Evolutionary conservation across 805 yeast species (phyloP), one percentile per base, ranked within the genome.

Genomic region (Cyberlindnera mississippiensis): DNA sequence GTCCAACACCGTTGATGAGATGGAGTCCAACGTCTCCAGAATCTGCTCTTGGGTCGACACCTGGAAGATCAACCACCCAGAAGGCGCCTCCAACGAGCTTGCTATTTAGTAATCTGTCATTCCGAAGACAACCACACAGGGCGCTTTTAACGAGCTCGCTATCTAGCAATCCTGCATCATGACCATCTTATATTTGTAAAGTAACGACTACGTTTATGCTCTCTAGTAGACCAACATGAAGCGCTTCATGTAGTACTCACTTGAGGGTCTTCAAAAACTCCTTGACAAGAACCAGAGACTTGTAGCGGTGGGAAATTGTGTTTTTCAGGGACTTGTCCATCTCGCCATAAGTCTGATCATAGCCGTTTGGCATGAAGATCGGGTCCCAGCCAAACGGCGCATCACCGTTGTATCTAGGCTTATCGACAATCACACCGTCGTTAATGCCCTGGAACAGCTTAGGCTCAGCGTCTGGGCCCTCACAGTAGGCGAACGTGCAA

Each of bases 311-410:
- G 50, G 95, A 83, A 48, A 93, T 85, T 16, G 72, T 60, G 64
- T 93, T 90, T 69, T 95, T 93, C 24, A 73, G 69, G 2, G 62
- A 57, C 59, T 85, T 85, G 39, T 75, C 80, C 90, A 93, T 78
- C 63, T 93, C 97, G 10, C 97, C 98, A 59, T 88, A 90, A 0
- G 93, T 85, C 57, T 81, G 68, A 16, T 73, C 66, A 54, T 63
- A 80, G 3, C 96, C 96, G 20, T 69, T 67, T 2, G 99, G 99
- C 65, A 82, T 73, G 62, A 93, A 93, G 38, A 86, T 68, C 7
- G 96, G 80, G 65, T 93, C 97, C 95, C 96, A 93, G 2, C 99
- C 99, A 61, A 93, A 93, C 45, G 75, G 73, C 12, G 79, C 75
- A 6, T 86, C 86, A 2, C 97, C 97, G 45, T 95, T 68, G 35